Conservation (phyloP, 2,329 filamentous ascomycete genomes). For the Calcarisporium arbuscula region DNA sequence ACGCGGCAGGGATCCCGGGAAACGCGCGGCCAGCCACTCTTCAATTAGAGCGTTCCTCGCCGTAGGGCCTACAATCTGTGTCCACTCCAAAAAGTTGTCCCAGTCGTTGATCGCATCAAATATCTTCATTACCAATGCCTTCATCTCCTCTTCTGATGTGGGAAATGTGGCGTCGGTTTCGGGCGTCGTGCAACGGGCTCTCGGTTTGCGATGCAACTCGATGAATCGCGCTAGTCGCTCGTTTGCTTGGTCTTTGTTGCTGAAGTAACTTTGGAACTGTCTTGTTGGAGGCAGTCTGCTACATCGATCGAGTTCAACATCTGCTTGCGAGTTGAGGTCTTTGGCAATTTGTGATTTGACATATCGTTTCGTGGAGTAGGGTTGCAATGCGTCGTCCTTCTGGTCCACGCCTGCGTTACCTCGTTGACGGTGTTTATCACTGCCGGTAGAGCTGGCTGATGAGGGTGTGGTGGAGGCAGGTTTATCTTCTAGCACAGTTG, state of each 20-base stretch:
- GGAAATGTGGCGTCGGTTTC: constrained; percentile 12
- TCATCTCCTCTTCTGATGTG: constrained; percentile 4
- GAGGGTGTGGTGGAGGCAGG: too few relatives aligned
- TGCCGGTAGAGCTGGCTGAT: too few relatives aligned
- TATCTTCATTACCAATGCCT: constrained; percentile 10
- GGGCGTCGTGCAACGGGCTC: constrained; percentile 11
- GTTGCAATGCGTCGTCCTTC: too few relatives aligned
- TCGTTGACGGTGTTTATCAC: too few relatives aligned
- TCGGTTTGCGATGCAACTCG: constrained; percentile 12
- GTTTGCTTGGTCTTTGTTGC: constrained; percentile 3
- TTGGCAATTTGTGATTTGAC: not conserved
- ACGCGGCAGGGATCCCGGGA: not conserved
- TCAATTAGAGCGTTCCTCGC: constrained; percentile 7
- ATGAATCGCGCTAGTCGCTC: constrained; percentile 5
- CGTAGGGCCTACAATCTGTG: constrained; percentile 9
- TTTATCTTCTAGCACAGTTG: too few relatives aligned
- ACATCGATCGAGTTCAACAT: constrained; percentile 7
- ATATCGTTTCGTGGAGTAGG: too few relatives aligned
- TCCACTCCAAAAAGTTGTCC: constrained; percentile 17
- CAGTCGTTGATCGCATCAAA: constrained; percentile 19
- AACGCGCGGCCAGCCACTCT: not conserved
- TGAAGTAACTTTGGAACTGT: constrained; percentile 7
- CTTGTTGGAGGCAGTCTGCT: constrained; percentile 6
- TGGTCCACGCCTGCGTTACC: too few relatives aligned
- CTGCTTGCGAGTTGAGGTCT: not conserved